Evolutionary conservation across 1,284 basidiomycete genomes (phyloP).

Genomic region (Tylopilus sp.): DNA sequence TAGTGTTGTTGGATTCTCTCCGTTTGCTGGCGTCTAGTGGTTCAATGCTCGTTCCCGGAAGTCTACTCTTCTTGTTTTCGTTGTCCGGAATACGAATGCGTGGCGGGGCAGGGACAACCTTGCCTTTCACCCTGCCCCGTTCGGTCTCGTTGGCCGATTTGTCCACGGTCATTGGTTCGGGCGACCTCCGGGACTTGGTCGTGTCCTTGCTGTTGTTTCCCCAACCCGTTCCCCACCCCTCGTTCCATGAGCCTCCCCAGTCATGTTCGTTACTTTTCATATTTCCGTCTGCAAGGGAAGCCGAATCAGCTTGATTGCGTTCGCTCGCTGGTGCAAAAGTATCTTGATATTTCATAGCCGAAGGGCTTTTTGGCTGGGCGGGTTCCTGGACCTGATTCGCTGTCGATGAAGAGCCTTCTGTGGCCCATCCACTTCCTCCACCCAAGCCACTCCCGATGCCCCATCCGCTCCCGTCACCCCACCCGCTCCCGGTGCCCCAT

Average conservation of each 20-base stretch:
- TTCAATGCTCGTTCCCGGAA: slow-evolving; percentile 26
- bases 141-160: not conserved
- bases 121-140: slow-evolving; percentile 16
- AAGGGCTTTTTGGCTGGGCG: not conserved
- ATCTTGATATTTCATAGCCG: not conserved
- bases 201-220: slow-evolving; percentile 2
- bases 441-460: not conserved
- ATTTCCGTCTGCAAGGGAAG: not conserved
- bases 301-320: slow-evolving; percentile 1
- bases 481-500: slow-evolving; percentile 7
- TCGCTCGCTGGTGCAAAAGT: not conserved
- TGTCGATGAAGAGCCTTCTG: slow-evolving; percentile 6
- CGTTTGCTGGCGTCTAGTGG: slow-evolving; percentile 18
- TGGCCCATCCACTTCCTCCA: slow-evolving; percentile 8
- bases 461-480: slow-evolving; percentile 9
- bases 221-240: slow-evolving; percentile 7
- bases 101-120: slow-evolving; percentile 18
- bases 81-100: slow-evolving; percentile 29
- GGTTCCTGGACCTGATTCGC: slow-evolving; percentile 2
- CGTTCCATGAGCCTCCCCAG: slow-evolving; percentile 4
- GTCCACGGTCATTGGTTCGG: slow-evolving; percentile 12
- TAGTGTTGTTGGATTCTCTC: slow-evolving; percentile 13
- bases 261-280: not conserved
- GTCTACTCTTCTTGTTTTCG: slow-evolving; percentile 17
- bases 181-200: not conserved